A percentile compares a stretch with the other conserved stretches of the same genome.
Evolutionary conservation across 2,329 filamentous ascomycete species (phyloP).

Genomic region (Penicillium sp.): DNA sequence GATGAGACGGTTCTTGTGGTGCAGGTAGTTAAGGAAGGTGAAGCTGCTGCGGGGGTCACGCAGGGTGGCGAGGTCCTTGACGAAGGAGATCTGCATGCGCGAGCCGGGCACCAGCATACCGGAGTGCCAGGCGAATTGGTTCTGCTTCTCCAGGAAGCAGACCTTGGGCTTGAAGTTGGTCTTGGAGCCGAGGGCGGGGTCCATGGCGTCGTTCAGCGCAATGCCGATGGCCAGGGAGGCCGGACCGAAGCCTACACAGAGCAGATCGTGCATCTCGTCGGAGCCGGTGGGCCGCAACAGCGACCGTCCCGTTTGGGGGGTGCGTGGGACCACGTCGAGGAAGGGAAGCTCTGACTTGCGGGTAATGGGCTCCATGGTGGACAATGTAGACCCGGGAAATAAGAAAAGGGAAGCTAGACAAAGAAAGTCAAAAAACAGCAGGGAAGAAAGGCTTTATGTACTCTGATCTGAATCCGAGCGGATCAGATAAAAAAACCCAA

Average conservation of each 20-base stretch:
- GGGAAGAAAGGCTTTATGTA: conserved; percentile 8
- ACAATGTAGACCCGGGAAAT: background rate
- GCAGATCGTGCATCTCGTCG: conserved; percentile 74
- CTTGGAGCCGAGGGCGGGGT: conserved; percentile 41
- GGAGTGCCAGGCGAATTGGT: conserved; percentile 84
- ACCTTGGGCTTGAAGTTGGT: conserved; percentile 63
- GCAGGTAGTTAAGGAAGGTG: conserved; percentile 94
- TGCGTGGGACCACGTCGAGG: conserved; percentile 23
- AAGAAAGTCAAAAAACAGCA: background rate
- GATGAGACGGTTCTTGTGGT: conserved; percentile 75
- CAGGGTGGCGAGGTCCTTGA: conserved; percentile 92
- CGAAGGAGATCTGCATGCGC: conserved; percentile 96
- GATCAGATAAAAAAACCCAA: conserved; percentile 28
- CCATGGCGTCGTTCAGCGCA: conserved; percentile 79
- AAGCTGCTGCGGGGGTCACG: conserved; percentile 87
- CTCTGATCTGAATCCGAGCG: conserved; percentile 5
- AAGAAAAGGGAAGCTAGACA: background rate
- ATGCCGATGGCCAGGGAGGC: conserved; percentile 87
- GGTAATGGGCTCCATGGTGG: conserved; percentile 20
- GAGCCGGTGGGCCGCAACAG: conserved; percentile 56
- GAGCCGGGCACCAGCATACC: conserved; percentile 93
- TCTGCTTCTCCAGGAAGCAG: conserved; percentile 84
- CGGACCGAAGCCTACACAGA: conserved; percentile 91
- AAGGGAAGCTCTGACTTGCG: conserved; percentile 30
- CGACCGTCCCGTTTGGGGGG: conserved; percentile 32